A percentile compares a stretch with the other conserved stretches of the same genome.
Evolutionary conservation across 345 rosid species (phyloP).

Genomic region (Eucalyptus erythrocorys): DNA sequence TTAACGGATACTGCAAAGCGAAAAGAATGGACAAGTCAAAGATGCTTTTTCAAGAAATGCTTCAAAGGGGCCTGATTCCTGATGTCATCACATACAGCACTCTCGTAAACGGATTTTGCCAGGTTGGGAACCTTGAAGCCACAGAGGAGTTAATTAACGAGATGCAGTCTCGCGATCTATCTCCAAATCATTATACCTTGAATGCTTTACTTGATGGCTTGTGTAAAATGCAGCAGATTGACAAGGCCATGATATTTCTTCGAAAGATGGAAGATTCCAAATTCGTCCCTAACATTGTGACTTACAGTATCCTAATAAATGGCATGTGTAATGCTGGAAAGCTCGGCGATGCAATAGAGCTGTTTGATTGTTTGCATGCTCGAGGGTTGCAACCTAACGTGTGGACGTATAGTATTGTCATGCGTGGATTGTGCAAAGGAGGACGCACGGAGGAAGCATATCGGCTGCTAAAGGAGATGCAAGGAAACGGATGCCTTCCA

Average conservation of each 20-base stretch:
- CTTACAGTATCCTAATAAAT: neutral
- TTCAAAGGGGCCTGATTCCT: neutral
- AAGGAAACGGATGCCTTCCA: no score
- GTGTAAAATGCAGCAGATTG: neutral
- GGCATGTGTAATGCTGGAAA: neutral
- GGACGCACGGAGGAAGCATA: neutral
- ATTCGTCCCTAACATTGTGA: fast-evolving
- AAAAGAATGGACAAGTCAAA: neutral
- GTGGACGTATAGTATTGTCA: no score
- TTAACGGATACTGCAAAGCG: neutral
- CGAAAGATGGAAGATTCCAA: neutral
- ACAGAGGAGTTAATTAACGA: neutral
- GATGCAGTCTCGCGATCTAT: fast-evolving
- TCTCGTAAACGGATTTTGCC: neutral
- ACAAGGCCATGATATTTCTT: neutral
- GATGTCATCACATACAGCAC: neutral
- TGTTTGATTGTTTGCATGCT: neutral
- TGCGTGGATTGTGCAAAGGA: neutral
- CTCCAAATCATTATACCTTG: neutral
- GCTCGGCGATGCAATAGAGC: neutral
- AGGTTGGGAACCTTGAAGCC: neutral
- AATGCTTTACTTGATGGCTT: neutral
- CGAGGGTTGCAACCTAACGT: no score
- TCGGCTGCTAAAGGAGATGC: no score
- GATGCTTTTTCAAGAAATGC: neutral